Percentiles rank a stretch among this genome's conserved stretches.
Conservation (phyloP, 139 green algal species). For the Dunaliella sp. region DNA sequence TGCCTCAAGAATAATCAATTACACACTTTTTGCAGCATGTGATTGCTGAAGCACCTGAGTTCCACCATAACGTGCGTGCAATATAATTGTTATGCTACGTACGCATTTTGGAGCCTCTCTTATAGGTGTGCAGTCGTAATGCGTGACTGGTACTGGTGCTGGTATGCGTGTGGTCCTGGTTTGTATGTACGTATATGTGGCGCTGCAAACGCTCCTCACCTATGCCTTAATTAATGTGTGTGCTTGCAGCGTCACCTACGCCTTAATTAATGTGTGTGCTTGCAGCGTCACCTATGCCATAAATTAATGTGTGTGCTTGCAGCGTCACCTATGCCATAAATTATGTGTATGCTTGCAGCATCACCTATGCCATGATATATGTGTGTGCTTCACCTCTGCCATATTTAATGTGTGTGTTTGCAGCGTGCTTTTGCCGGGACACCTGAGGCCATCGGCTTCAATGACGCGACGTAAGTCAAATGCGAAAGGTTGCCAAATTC, state of each 20-base stretch:
- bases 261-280: neutral
- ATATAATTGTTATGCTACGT: no score
- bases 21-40: no score
- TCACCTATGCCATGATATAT: neutral
- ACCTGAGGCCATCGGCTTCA: constrained; percentile 14
- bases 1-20: no score
- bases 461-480: constrained; percentile 11
- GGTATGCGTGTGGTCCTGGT: no score
- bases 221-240: neutral
- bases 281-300: neutral
- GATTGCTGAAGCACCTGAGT: no score
- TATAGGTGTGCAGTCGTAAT: no score
- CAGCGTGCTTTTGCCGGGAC: constrained; percentile 17
- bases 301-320: neutral
- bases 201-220: no score
- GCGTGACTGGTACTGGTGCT: no score
- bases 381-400: neutral
- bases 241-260: neutral
- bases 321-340: neutral
- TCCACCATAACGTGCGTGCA: no score
- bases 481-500: neutral
- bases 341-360: neutral
- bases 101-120: no score
- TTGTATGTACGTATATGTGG: no score
- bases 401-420: neutral